Conservation (phyloP, 345 rosid species). For the Eucalyptus curtisii region DNA sequence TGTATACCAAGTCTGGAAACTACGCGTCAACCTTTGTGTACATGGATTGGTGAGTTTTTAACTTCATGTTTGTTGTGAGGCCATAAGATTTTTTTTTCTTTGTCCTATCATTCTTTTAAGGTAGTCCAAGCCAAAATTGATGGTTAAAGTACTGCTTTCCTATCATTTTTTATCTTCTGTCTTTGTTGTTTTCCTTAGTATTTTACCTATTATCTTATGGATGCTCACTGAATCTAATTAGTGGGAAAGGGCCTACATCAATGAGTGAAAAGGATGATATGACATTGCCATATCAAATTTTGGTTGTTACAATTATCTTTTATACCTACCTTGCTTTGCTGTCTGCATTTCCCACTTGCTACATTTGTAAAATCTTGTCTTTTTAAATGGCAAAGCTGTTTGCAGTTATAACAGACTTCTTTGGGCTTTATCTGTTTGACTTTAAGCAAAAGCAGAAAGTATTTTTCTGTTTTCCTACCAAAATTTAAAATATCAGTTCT, state of each 20-base stretch:
- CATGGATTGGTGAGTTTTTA: slow-evolving; percentile 81
- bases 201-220: neutral
- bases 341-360: neutral
- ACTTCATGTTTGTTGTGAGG: neutral
- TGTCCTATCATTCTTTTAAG: neutral
- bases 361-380: neutral
- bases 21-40: slow-evolving; percentile 86
- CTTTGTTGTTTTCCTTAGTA: neutral
- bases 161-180: neutral
- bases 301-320: neutral
- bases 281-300: neutral
- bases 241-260: neutral
- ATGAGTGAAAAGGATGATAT: neutral
- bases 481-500: neutral
- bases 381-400: neutral
- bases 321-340: neutral
- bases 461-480: neutral
- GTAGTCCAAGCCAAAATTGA: neutral
- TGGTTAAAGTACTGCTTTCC: neutral
- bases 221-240: neutral
- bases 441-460: neutral
- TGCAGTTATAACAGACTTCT: neutral
- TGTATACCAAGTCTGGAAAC: slow-evolving; percentile 95
- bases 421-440: neutral
- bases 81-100: neutral